Evolutionary conservation across 1,139 yeast species (phyloP).

Genomic region (Blastobotrys persicus): DNA sequence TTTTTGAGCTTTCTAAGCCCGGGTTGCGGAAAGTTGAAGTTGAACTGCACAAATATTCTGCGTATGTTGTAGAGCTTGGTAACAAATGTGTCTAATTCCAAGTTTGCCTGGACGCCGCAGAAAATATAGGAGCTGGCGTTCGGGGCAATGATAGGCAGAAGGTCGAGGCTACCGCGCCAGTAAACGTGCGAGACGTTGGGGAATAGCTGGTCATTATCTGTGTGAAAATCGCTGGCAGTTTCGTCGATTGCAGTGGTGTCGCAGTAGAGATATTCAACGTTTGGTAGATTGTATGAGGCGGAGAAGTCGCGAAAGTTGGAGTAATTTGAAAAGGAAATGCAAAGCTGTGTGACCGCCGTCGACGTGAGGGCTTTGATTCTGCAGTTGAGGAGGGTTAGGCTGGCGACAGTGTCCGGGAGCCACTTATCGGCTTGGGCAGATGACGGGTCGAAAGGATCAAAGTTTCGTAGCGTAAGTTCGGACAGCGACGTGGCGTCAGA

Average conservation of each 20-base stretch:
- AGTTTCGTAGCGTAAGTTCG: slow-evolving; percentile 1
- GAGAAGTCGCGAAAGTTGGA: neutral
- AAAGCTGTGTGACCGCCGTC: neutral
- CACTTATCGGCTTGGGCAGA: neutral
- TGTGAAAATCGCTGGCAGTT: neutral
- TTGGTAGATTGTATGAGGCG: neutral
- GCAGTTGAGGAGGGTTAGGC: slow-evolving; percentile 3
- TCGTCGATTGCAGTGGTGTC: slow-evolving; percentile 5
- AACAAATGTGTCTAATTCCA: neutral
- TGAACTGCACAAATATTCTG: slow-evolving; percentile 3
- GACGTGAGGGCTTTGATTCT: neutral
- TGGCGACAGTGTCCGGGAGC: slow-evolving; percentile 3
- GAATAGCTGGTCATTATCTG: neutral
- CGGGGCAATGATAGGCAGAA: slow-evolving; percentile 1
- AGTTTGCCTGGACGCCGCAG: slow-evolving; percentile 1
- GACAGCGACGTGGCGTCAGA: neutral
- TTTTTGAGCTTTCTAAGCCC: slow-evolving; percentile 5
- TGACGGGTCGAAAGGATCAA: neutral
- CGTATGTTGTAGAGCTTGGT: neutral
- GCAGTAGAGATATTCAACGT: slow-evolving; percentile 3
- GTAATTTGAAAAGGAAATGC: slow-evolving; percentile 1
- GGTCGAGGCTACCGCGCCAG: neutral
- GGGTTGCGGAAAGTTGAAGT: neutral
- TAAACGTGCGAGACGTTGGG: neutral
- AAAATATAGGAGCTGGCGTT: neutral